phyloP scores from a whole-genome alignment of 768 basidiomycete genomes.

The Porpolomopsis calyptriformis region DNA sequence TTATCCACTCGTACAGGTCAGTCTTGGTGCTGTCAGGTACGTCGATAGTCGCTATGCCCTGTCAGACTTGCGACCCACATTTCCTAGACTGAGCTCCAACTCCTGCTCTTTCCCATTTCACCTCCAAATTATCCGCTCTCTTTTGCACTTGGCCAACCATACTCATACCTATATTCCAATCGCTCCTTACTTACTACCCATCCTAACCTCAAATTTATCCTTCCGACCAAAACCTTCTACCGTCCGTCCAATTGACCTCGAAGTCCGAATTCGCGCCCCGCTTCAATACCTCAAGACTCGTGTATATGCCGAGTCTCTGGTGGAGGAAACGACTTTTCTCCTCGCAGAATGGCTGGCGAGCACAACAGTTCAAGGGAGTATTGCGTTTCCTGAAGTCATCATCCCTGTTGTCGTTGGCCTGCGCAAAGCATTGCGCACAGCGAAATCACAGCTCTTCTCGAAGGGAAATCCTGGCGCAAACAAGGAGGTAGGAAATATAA shows the following conservation, averaged over 20 bases:
- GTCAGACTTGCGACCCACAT: conserved; percentile 7
- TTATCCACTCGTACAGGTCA: conserved; percentile 92
- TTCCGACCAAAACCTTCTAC: conserved; percentile 76
- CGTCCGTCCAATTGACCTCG: conserved; percentile 80
- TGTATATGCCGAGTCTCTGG: conserved; percentile 70
- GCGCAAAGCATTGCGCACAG: conserved; percentile 61
- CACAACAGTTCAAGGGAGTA: conserved; percentile 60
- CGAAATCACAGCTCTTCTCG: conserved; percentile 26
- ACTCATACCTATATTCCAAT: conserved; percentile 83
- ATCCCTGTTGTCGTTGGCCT: conserved; percentile 69
- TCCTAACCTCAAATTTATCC: conserved; percentile 67
- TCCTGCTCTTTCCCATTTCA: conserved; percentile 92
- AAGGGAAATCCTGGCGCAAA: conserved; percentile 19
- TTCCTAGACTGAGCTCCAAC: conserved; percentile 72
- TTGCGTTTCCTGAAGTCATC: conserved; percentile 89
- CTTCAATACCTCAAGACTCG: conserved; percentile 83
- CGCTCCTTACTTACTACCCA: conserved; percentile 75
- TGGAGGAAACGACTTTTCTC: conserved; percentile 72
- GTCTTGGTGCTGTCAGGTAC: conserved; percentile 86
- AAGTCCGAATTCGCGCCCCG: conserved; percentile 77
- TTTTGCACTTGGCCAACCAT: conserved; percentile 75
- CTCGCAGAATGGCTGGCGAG: conserved; percentile 77
- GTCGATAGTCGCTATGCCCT: conserved; percentile 20
- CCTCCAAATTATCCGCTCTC: conserved; percentile 81
- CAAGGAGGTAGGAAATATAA: conserved; percentile 56